A percentile compares a stretch with the other conserved stretches of the same genome.
Evolutionary conservation across 345 rosid genomes (phyloP).

Genomic region (Eucalyptus melliodora): DNA sequence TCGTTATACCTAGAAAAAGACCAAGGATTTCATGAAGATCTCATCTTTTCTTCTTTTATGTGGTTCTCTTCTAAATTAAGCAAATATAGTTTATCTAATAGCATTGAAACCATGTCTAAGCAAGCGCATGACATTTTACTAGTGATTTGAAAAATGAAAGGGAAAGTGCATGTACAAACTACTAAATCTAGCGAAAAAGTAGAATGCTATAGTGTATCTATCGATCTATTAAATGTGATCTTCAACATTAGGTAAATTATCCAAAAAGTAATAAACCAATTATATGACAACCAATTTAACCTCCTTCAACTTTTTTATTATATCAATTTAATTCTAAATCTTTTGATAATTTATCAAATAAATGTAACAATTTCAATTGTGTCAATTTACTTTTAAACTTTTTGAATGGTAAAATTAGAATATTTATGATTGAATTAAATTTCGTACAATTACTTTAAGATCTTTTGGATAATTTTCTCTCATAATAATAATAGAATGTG

Average conservation of each 20-base stretch:
- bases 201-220: not conserved
- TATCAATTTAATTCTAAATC: not conserved
- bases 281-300: not conserved
- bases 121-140: not conserved
- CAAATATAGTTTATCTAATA: not conserved
- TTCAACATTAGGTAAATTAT: not conserved
- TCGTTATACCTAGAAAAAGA: not conserved
- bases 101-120: too few species aligned
- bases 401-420: not conserved
- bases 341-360: not conserved
- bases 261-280: not conserved
- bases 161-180: not conserved
- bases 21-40: not conserved
- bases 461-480: not conserved
- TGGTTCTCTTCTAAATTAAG: not conserved
- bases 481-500: not conserved
- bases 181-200: not conserved
- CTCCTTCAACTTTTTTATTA: not conserved
- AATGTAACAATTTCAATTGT: accelerated
- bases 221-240: not conserved
- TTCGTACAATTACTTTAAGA: not conserved
- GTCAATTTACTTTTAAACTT: too few species aligned
- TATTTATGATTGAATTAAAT: not conserved
- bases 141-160: not conserved
- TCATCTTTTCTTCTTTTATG: not conserved